phyloP scores from a whole-genome alignment of 495 filamentous ascomycete genomes.

The Trypethelium eluteriae region DNA sequence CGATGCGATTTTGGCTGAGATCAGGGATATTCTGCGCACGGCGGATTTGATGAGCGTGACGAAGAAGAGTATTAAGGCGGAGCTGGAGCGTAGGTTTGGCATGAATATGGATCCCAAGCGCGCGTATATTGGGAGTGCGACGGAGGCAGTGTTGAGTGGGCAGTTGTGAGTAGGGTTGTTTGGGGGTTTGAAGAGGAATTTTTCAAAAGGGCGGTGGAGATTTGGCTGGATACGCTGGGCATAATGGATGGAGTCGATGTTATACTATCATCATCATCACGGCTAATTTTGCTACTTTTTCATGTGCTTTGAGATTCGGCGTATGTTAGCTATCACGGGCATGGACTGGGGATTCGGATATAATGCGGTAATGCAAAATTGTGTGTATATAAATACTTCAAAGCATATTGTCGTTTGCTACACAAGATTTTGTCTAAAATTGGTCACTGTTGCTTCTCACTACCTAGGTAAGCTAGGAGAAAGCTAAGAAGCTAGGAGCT shows the following conservation, averaged over 20 bases:
- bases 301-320: background rate
- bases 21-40: constrained; percentile 80
- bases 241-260: background rate
- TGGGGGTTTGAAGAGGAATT: background rate
- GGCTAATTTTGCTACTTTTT: background rate
- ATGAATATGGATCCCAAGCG: constrained; percentile 71
- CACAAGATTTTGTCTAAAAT: background rate
- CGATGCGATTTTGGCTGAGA: constrained; percentile 85
- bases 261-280: background rate
- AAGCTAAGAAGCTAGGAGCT: no score
- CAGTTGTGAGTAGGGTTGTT: constrained; percentile 45
- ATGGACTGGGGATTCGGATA: background rate
- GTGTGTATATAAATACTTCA: background rate
- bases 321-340: background rate
- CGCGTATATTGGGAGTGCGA: constrained; percentile 75
- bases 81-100: constrained; percentile 83
- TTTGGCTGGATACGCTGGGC: background rate
- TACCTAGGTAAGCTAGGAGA: no score
- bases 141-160: constrained; percentile 65
- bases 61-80: constrained; percentile 94
- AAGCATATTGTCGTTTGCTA: background rate
- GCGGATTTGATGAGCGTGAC: constrained; percentile 96
- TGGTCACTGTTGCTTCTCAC: no score
- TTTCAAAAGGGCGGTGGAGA: no score
- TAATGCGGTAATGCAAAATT: background rate